Base-by-base conservation (phyloP, 2,329 filamentous ascomycete genomes). In the Emydomyces testavorans region DNA sequence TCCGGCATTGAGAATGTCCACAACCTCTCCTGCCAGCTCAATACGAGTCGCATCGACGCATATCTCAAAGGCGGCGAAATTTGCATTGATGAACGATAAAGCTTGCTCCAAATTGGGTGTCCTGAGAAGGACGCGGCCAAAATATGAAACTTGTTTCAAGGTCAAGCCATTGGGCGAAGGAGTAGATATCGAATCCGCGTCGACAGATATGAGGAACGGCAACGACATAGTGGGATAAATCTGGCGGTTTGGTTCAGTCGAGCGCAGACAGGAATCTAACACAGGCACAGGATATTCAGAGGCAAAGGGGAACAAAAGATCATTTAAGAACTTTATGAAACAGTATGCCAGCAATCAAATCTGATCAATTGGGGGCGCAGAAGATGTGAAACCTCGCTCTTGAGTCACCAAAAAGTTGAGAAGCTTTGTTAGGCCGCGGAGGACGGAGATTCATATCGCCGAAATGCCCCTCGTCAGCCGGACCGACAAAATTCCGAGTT, bases 1-100 rank as follows among this genome's bases (percentile, higher is more conserved):
- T 51, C 92, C 92, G 54, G 80, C 78, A 63, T 98, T 85, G 48
- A 98, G 78, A 29, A 96, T 74, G 39, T 83, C 77, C 46, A 90
- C 69, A 29, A 96, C 72, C 54, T 93, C 83, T 55, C 88, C 82
- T 48, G 72, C 71, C 8, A 80, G 79, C 26, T 76, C 65, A 32
- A 96, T 73, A 18, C 69, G 68, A 3, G 84, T 82, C 43, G 81
- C 87, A 58, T 94, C 86, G 55, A 94, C 77, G 63, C 84, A 88
- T 54, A 85, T 77, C 55, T 73, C 65, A 46, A 78, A 74, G 6
- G 66, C 65, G 46, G 71, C 69, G 53, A 79, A 74, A 35, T 79
- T 75, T 44, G 73, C 65, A 47, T 73, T 72, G 35, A 83, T 67
- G 58, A 82, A 77, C 7, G 70, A 64, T 41, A 72, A 65, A 11